Evolutionary conservation across 1,284 basidiomycete species (phyloP), one percentile per base, ranked within the genome.

Genomic region (Sporisorium exsertum): DNA sequence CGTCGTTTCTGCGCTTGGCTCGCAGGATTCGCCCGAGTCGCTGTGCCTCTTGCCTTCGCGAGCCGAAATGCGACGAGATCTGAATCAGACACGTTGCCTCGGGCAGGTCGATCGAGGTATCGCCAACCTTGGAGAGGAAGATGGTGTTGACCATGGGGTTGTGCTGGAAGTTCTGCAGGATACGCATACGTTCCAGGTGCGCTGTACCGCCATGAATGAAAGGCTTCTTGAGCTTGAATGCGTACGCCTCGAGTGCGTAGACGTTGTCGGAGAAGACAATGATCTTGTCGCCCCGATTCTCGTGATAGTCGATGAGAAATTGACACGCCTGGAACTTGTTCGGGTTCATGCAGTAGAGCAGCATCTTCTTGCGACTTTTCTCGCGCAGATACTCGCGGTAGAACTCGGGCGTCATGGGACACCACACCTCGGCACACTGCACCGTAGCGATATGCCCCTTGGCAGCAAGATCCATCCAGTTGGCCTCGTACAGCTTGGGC

Each of bases 211-310:
- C 97, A 85, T 99, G 95, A 80, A 99, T 99, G 87, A 94, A 99
- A 7, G 94, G 90, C 86, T 98, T 98, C 53, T 91, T 91, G 24
- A 99, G 89, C 83, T 95, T 95, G 87, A 92, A 93, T 0, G 97
- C 97, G 81, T 99, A 99, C 9, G 94, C 93, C 93, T 97, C 94
- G 29, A 99, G 88, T 0, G 97, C 95, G 84, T 90, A 99, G 26
- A 99, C 96, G 84, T 99, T 99, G 86, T 99, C 97, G 2, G 95
- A 97, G 84, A 99, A 99, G 3, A 99, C 97, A 68, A 99, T 99
- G 81, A 99, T 95, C 88, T 99, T 99, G 88, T 99, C 97, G 10
- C 97, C 97, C 78, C 97, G 89, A 72, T 92, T 92, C 87, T 99
- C 97, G 86, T 99, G 97, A 81, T 96, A 99, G 83, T 96, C 94